Evolutionary conservation across 345 rosid species (phyloP).

Genomic region (Alliaria petiolata): DNA sequence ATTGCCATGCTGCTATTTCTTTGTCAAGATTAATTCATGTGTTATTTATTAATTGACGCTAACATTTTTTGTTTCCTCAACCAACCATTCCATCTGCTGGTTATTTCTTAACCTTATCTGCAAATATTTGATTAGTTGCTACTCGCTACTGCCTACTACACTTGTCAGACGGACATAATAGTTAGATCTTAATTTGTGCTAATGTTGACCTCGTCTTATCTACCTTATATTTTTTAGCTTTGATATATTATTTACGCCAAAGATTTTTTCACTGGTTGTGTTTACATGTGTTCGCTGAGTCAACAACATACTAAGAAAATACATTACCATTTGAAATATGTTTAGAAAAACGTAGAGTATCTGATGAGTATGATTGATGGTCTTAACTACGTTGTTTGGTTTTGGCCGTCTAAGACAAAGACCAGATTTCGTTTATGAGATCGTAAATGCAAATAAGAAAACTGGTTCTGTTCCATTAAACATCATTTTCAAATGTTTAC

Average conservation of each 20-base stretch:
- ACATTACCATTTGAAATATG: too few species aligned
- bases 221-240: background rate
- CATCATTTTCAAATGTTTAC: background rate
- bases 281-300: too few species aligned
- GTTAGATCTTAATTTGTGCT: background rate
- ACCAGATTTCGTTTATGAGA: background rate
- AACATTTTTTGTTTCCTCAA: constrained; percentile 9
- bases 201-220: background rate
- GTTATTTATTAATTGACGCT: constrained; percentile 16
- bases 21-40: constrained; percentile 7
- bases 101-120: background rate
- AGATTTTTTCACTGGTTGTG: background rate
- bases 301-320: background rate
- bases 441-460: background rate
- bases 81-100: constrained; percentile 10
- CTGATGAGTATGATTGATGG: background rate
- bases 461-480: background rate
- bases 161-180: background rate
- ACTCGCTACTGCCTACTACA: background rate
- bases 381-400: background rate
- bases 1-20: background rate
- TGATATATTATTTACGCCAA: background rate
- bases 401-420: background rate
- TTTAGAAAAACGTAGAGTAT: too few species aligned
- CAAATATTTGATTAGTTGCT: background rate